phyloP scores from a whole-genome alignment of 164 flowering plant genomes.

The Amborella trichopoda region DNA sequence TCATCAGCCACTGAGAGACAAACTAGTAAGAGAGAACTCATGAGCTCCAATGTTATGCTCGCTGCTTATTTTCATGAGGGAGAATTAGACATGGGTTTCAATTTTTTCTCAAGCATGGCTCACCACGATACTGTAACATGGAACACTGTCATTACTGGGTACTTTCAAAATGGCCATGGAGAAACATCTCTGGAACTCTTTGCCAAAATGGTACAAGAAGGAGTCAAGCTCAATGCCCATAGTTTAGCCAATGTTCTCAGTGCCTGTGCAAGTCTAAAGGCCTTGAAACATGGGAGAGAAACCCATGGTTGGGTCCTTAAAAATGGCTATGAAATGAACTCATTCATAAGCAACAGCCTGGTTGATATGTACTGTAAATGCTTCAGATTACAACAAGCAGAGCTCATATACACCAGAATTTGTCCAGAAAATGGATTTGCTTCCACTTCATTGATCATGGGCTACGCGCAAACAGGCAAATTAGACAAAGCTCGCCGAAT shows the following conservation, averaged over 20 bases:
- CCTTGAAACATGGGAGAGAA: conserved; percentile 42
- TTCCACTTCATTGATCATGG: conserved; percentile 48
- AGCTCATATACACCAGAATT: conserved; percentile 17
- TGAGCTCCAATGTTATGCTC: conserved; percentile 62
- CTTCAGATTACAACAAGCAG: conserved; percentile 51
- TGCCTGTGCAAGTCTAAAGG: conserved; percentile 44
- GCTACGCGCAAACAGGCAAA: conserved; percentile 41
- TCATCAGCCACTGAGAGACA: too few relatives aligned
- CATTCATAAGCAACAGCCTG: conserved; percentile 46
- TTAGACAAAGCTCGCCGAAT: conserved; percentile 50
- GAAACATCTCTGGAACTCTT: conserved; percentile 38
- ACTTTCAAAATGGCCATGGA: conserved; percentile 34
- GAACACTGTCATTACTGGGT: conserved; percentile 75
- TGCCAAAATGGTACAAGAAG: conserved; percentile 35
- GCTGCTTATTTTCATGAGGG: conserved; percentile 83
- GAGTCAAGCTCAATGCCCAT: conserved; percentile 40
- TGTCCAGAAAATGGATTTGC: conserved; percentile 32
- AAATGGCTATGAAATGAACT: conserved; percentile 33
- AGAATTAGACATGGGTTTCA: conserved; percentile 40
- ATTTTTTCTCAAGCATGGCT: conserved; percentile 32
- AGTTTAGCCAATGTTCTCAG: conserved; percentile 45
- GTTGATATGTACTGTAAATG: conserved; percentile 79
- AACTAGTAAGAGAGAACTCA: conserved; percentile 23
- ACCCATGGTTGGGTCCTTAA: conserved; percentile 51
- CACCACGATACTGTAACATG: conserved; percentile 57